Percentiles rank a stretch among this genome's conserved stretches.
phyloP scores from a whole-genome alignment of 1,139 yeast genomes.

The Yamadazyma mexicana region DNA sequence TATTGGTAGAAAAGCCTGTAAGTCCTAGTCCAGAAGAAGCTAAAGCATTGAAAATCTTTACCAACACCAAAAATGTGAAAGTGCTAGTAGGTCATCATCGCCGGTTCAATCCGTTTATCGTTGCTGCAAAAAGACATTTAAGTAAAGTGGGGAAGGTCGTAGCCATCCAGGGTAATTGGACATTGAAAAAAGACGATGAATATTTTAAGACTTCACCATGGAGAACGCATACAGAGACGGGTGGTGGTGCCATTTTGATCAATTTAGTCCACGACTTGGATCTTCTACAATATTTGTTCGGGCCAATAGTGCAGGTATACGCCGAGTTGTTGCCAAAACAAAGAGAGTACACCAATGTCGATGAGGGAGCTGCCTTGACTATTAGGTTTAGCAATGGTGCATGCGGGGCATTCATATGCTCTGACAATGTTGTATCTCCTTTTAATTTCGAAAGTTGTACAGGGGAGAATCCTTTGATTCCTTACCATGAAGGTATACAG shows the following conservation, averaged over 20 bases:
- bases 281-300: conserved; percentile 40
- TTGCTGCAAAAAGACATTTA: conserved; percentile 33
- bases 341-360: conserved; percentile 31
- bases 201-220: conserved; percentile 41
- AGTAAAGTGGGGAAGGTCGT: conserved; percentile 30
- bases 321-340: conserved; percentile 38
- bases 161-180: conserved; percentile 46
- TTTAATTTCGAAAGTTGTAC: conserved; percentile 44
- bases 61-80: conserved; percentile 25
- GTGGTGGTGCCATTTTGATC: conserved; percentile 43
- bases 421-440: conserved; percentile 44
- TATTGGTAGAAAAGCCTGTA: conserved; percentile 44
- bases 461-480: conserved; percentile 45
- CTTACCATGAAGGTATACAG: conserved; percentile 29
- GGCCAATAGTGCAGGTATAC: conserved; percentile 39
- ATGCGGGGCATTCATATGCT: conserved; percentile 43
- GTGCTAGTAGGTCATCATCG: conserved; percentile 47
- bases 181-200: conserved; percentile 34
- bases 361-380: conserved; percentile 46
- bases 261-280: conserved; percentile 46
- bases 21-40: conserved; percentile 40
- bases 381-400: conserved; percentile 38
- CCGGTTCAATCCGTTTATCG: conserved; percentile 43
- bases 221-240: conserved; percentile 34
- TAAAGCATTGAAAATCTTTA: conserved; percentile 29